A percentile compares a stretch with the other conserved stretches of the same genome.
These are phyloP conservation scores for Aspergillus spinulosporus DNA, from an alignment of 2,329 filamentous ascomycete species.

Conservation along the genomic window DNA sequence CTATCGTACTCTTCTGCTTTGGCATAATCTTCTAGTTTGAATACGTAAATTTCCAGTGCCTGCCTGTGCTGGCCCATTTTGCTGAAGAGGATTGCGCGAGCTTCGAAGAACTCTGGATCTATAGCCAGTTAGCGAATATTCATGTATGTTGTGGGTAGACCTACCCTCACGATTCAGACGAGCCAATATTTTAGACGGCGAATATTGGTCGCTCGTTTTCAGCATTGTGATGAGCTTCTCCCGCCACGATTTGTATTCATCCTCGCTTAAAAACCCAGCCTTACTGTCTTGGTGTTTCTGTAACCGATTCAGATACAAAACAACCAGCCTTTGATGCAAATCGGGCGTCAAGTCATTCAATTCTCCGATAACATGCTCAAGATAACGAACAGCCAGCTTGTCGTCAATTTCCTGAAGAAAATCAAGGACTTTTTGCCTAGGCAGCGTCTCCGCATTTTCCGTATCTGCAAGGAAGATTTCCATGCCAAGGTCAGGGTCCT, in stretches of 20 bases:
- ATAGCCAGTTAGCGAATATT: slow-evolving; percentile 12
- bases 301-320: slow-evolving; percentile 64
- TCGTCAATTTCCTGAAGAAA: slow-evolving; percentile 72
- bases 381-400: slow-evolving; percentile 73
- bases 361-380: slow-evolving; percentile 89
- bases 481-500: slow-evolving; percentile 75
- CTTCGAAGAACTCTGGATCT: slow-evolving; percentile 86
- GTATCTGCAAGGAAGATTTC: slow-evolving; percentile 91
- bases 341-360: slow-evolving; percentile 80
- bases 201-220: slow-evolving; percentile 75
- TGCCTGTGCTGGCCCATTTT: slow-evolving; percentile 96
- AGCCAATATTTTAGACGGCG: slow-evolving; percentile 72
- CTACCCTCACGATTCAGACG: slow-evolving; percentile 77
- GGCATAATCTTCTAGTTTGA: slow-evolving; percentile 79
- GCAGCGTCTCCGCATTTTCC: slow-evolving; percentile 88
- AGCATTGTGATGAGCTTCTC: slow-evolving; percentile 72
- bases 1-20: slow-evolving; percentile 85
- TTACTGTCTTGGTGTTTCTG: slow-evolving; percentile 41
- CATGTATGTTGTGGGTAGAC: slow-evolving; percentile 29
- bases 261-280: slow-evolving; percentile 39
- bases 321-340: slow-evolving; percentile 80
- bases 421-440: slow-evolving; percentile 70
- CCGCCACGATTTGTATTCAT: slow-evolving; percentile 60
- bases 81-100: slow-evolving; percentile 84
- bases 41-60: slow-evolving; percentile 95